These are phyloP conservation scores for Neurospora sp. DNA, from an alignment of 495 filamentous ascomycete genomes.

Conservation along the genomic window DNA sequence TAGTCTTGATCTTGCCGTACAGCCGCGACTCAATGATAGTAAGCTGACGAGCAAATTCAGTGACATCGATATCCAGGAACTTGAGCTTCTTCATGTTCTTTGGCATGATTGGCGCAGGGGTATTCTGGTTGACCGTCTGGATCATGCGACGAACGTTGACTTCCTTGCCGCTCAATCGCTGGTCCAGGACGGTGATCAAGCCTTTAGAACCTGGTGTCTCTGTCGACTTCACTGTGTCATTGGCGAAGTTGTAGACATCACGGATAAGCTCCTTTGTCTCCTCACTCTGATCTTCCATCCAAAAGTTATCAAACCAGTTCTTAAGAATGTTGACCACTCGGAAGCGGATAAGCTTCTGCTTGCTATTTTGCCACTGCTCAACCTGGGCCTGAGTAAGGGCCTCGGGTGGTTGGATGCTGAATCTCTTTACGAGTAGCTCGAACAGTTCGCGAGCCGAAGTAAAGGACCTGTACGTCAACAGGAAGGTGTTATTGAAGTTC, in stretches of 20 bases:
- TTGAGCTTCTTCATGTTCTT: constrained; percentile 99
- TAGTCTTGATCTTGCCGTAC: constrained; percentile 90
- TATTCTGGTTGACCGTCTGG: constrained; percentile 66
- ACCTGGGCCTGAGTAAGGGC: constrained; percentile 66
- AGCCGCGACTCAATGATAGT: constrained; percentile 94
- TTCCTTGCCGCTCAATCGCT: constrained; percentile 78
- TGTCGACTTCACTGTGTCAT: constrained; percentile 82
- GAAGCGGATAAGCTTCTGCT: constrained; percentile 92
- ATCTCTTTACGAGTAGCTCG: constrained; percentile 81
- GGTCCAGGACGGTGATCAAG: constrained; percentile 75
- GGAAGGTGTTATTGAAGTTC: constrained; percentile 95
- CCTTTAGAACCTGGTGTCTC: constrained; percentile 79
- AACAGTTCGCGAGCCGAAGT: constrained; percentile 85
- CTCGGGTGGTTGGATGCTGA: constrained; percentile 86
- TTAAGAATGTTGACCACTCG: constrained; percentile 95
- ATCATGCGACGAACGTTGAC: constrained; percentile 77
- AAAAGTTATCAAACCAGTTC: constrained; percentile 95
- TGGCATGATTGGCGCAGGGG: constrained; percentile 82
- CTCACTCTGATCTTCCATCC: constrained; percentile 91
- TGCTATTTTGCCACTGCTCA: constrained; percentile 81
- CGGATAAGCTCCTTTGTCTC: constrained; percentile 75
- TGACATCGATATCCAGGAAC: constrained; percentile 92
- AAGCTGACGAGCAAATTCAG: constrained; percentile 90
- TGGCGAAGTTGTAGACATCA: constrained; percentile 81
- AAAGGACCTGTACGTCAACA: constrained; percentile 93